Base-by-base conservation (phyloP, 148 eudicot species). In the Cornus kousa region DNA sequence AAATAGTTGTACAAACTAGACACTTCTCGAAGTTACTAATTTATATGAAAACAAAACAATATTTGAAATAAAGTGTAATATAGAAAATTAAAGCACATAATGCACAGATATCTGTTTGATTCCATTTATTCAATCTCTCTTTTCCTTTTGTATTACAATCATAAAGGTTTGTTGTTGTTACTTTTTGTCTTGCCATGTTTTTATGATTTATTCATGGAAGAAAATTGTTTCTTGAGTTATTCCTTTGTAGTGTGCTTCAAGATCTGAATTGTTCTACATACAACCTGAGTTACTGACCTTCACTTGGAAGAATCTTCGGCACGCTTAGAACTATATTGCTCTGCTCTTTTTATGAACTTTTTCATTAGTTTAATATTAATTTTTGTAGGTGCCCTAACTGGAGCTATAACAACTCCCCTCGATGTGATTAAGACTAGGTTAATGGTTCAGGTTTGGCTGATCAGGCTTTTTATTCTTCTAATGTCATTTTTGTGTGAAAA, bases 391-490 rank as follows among this genome's bases (percentile, higher is more conserved):
- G 97, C 93, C 62, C 83, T 94, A 66, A 92, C 97, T 46, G 98
- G 98, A 79, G 97, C 93, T 67, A 71, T 88, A 67, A 94, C 98
- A 3, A 94, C 98, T 40, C 98, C 97, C 71, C 91, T 94, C 33
- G 98, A 94, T 80, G 97, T 94, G 72, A 88, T 94, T 79, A 94
- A 94, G 80, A 94, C 98, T 62, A 86, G 98, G 71, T 83, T 94
- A 81, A 94, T 94, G 98, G 80, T 92, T 77, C 98, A 92, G 94
- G 98, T 94, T 76, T 66, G 53, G 71, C 24, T 37, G 0, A 24
- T 69, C 22, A 4, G 10, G 6, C 48, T 6, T 76, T 48, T 53
- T 77, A 24, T 62, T 14, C 8, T 11, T 60, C 31, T 17, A 53
- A 59, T 65, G 39, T 40, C 50, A 37, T 60, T 72, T 53, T 16